Base-by-base conservation (phyloP, 2,329 filamentous ascomycete genomes). In the Colletotrichum euphorbiae region DNA sequence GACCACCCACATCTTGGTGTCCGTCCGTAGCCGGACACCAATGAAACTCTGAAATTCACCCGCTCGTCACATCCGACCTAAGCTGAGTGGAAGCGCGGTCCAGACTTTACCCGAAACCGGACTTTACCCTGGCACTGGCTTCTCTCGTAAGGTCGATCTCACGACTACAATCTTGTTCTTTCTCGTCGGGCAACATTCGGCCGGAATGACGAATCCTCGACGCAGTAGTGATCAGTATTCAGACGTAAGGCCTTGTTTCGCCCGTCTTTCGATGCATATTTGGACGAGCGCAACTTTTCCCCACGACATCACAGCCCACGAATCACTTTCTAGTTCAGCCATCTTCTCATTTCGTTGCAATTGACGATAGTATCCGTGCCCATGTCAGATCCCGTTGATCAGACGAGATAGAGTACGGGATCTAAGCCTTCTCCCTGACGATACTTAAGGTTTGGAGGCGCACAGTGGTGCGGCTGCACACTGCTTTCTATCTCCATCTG, bases 31-130 rank as follows among this genome's bases (percentile, higher is more conserved):
- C 40, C 40, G 40, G 40, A 40, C 43, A n/a, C 55, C 55, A 17
- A 19, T 24, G n/a, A n/a, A n/a, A n/a, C n/a, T n/a, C n/a, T n/a
- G n/a, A n/a, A n/a, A n/a, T n/a, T n/a, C n/a, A n/a, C n/a, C n/a
- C n/a, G n/a, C n/a, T n/a, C n/a, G n/a, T 24, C 21, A 33, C 19
- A 58, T 40, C 48, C 33, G 33, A 9, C 33, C 33, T 19, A 15
- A 43, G 21, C 9, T 31, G 54, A 15, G n/a, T 31, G 54, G 38
- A 24, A 17, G 17, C 5, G 54, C 38, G 31, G 38, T 43, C 54
- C 21, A 56, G 54, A 28, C 40, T 51, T 21, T 33, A 13, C 19
- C 54, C 54, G n/a, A n/a, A n/a, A n/a, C 54, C 21, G 43, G 54
- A 28, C 40, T 51, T 21, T 33, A 13, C 19, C 54, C 54, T 17